phyloP scores from a whole-genome alignment of 768 basidiomycete species.

The Amanita molliuscula region DNA sequence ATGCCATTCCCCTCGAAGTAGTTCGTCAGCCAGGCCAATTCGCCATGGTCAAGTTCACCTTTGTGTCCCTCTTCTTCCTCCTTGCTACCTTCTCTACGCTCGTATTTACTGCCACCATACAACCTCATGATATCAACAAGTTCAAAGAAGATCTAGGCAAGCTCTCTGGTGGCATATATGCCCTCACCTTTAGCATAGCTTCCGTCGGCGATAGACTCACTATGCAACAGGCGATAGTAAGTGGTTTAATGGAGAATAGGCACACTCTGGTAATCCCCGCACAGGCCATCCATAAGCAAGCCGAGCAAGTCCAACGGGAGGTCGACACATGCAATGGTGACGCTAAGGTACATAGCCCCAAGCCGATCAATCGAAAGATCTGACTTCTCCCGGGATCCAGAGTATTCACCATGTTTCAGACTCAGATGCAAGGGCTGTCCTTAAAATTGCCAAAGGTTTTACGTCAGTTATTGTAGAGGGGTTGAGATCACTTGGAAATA shows the following conservation, averaged over 20 bases:
- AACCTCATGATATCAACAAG: neutral
- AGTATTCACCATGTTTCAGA: neutral
- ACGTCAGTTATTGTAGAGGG: neutral
- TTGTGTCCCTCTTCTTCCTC: neutral
- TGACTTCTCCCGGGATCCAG: neutral
- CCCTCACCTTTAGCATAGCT: neutral
- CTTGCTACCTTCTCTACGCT: neutral
- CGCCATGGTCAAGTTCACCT: neutral
- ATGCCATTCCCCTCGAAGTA: neutral
- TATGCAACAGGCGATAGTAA: neutral
- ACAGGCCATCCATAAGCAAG: neutral
- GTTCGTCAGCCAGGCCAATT: neutral
- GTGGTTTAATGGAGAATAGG: neutral
- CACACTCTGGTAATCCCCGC: neutral
- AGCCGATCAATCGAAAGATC: neutral
- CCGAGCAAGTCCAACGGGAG: neutral
- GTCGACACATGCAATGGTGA: neutral
- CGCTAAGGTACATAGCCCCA: neutral
- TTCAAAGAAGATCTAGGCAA: neutral
- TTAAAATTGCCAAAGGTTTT: neutral
- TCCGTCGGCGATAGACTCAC: neutral
- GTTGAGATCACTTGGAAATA: neutral
- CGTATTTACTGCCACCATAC: neutral
- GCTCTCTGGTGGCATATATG: neutral
- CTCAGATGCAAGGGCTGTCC: neutral